A percentile compares a stretch with the other conserved stretches of the same genome.
Conservation (phyloP, 768 basidiomycete species). For the Cystofilobasidium bisporidii region DNA sequence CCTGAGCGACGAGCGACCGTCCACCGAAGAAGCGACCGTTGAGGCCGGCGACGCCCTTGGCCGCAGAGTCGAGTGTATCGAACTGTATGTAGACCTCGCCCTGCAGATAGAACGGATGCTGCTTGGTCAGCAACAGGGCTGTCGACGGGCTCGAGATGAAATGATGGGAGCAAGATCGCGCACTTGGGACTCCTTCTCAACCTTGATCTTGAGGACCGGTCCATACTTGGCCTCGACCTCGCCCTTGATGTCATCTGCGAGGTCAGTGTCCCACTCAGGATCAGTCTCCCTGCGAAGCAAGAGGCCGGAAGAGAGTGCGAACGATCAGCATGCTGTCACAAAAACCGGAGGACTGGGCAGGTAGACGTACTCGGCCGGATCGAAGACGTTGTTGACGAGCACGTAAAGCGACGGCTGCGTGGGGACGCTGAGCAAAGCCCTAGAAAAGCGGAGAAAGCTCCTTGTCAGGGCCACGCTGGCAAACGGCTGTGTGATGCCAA, state of each 20-base stretch:
- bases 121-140: not conserved
- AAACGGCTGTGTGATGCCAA: no score
- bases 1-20: slow-evolving; percentile 67
- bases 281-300: slow-evolving; percentile 67
- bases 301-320: not conserved
- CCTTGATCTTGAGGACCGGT: slow-evolving; percentile 70
- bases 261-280: slow-evolving; percentile 89
- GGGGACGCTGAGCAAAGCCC: slow-evolving; percentile 67
- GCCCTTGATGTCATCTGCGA: slow-evolving; percentile 88
- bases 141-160: not conserved
- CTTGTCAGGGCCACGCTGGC: not conserved
- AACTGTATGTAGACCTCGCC: slow-evolving; percentile 98
- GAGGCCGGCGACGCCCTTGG: slow-evolving; percentile 74
- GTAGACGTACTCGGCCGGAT: slow-evolving; percentile 76
- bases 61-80: slow-evolving; percentile 63
- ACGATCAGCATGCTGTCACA: slow-evolving; percentile 16
- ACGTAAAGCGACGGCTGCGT: slow-evolving; percentile 70
- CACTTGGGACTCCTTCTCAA: slow-evolving; percentile 89
- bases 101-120: slow-evolving; percentile 42
- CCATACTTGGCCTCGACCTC: slow-evolving; percentile 92
- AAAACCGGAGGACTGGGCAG: slow-evolving; percentile 1
- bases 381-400: slow-evolving; percentile 88
- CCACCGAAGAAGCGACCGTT: slow-evolving; percentile 97
- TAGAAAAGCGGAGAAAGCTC: slow-evolving; percentile 33
- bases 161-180: not conserved